Evolutionary conservation across 495 filamentous ascomycete species (phyloP), one percentile per base, ranked within the genome.

Genomic region (Penicillium robsamsonii): DNA sequence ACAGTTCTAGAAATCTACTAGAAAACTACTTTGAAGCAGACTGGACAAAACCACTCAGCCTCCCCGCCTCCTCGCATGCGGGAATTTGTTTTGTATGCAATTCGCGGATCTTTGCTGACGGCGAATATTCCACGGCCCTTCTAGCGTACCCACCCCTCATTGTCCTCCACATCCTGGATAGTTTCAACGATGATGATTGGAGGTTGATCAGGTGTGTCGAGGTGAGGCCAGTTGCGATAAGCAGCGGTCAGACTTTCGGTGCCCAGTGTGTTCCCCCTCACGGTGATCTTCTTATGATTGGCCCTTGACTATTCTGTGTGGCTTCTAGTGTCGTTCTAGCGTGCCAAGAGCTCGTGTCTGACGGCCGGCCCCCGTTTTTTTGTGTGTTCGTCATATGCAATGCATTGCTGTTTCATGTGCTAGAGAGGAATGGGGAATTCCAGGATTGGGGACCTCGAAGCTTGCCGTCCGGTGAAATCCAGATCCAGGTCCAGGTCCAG

Each of bases 291-390:
- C 18, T 6, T 37, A 17, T 24, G 6, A 55, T 60, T 24, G 30
- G 40, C 10, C 15, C 17, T 42, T 50, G 37, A 12, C 25, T 27
- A 30, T 65, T 65, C 59, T 60, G 59, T 59, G 59, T 64, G 37
- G 18, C 59, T 69, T 69, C 66, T 67, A 69, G 63, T 59, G 63
- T 64, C 33, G 2, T 55, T 49, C 44, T 47, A 61, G 50, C 38
- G 27, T 46, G 35, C 27, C 35, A 53, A 50, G 48, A 31, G 24
- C 33, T 51, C 35, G 31, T 38, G 50, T 44, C 51, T 51, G 37
- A 30, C 47, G 47, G 31, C n/a, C 17, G 25, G 25, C 25, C 25
- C 29, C 42, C 24, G 24, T 35, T 24, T 24, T 33, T 5, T 24
- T 24, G 0, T 22, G 22, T n/a, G 25, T 25, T 38, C 29, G 33